Evolutionary conservation across 345 rosid genomes (phyloP).

Genomic region (Brassica napus): Da-Ae NC_063442.1:28214001-28214500

Average conservation of each 20-base stretch:
- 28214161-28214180: constrained; percentile 10
- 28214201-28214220: constrained; percentile 26
- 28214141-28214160: not conserved
- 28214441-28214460: not conserved
- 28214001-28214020: no score
- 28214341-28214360: no score
- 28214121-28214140: not conserved
- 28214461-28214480: not conserved
- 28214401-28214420: constrained; percentile 12
- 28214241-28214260: constrained; percentile 13
- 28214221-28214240: constrained; percentile 15
- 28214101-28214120: constrained; percentile 6
- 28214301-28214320: no score
- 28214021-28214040: no score
- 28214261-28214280: not conserved
- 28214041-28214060: constrained; percentile 16
- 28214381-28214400: constrained; percentile 4
- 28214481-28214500: constrained; percentile 25
- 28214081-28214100: constrained; percentile 30
- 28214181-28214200: constrained; percentile 9
- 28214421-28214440: not conserved
- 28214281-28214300: no score
- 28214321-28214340: no score
- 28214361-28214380: no score
- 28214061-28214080: constrained; percentile 28